These are phyloP conservation scores for Gossypium australe DNA, from an alignment of 345 rosid genomes.

Conservation along the genomic window DNA sequence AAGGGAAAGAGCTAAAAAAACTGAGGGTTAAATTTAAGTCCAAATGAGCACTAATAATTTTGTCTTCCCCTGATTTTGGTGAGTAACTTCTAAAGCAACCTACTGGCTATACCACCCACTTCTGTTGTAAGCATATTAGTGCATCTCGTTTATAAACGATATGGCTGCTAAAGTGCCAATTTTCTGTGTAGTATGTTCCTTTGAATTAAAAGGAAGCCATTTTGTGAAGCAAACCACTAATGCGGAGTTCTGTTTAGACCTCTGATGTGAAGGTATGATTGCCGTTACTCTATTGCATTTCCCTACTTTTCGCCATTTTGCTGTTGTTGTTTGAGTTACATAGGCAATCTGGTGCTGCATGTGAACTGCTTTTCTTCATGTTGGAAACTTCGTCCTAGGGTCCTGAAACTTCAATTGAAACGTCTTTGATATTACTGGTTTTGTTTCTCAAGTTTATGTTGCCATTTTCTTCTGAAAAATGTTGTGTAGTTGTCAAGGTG, in stretches of 20 bases:
- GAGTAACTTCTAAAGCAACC: conserved; percentile 3
- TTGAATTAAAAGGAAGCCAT: not conserved
- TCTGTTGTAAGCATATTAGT: not conserved
- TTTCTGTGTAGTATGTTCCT: not conserved
- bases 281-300: not conserved
- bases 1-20: conserved; percentile 39
- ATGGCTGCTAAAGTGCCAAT: conserved; percentile 1
- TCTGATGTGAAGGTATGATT: not conserved
- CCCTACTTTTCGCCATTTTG: not conserved
- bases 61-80: conserved; percentile 10
- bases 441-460: not conserved
- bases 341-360: not conserved
- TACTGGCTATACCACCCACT: not conserved
- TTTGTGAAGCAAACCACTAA: not conserved
- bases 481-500: not conserved
- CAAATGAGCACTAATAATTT: conserved; percentile 23
- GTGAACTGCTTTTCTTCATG: not conserved
- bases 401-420: not conserved
- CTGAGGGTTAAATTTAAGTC: conserved; percentile 40
- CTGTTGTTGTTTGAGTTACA: not conserved
- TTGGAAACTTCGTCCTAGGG: not conserved
- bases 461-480: not conserved
- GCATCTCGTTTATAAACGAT: not conserved
- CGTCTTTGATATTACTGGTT: not conserved
- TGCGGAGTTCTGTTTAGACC: not conserved